Evolutionary conservation across 1,284 basidiomycete genomes (phyloP).

Genomic region (Pholiota adiposa): DNA sequence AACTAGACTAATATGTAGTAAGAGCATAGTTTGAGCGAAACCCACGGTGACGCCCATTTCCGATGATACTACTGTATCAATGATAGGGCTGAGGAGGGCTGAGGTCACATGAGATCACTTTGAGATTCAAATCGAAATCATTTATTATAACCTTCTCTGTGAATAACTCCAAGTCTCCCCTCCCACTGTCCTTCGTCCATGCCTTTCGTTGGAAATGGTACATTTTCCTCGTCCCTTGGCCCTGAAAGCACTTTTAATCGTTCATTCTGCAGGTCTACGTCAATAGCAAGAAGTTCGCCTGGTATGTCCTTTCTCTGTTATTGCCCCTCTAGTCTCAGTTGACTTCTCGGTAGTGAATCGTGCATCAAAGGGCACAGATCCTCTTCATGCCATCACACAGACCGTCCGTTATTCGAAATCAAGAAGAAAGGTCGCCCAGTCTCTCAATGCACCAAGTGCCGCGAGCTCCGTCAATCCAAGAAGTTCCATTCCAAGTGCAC

Average conservation of each 20-base stretch:
- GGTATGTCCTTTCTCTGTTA: constrained; percentile 45
- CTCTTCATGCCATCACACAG: constrained; percentile 80
- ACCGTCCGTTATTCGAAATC: constrained; percentile 82
- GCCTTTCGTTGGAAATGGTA: constrained; percentile 15
- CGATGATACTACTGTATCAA: too few relatives aligned
- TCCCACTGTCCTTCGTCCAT: constrained; percentile 1
- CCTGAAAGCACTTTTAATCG: background rate
- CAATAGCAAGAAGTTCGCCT: constrained; percentile 85
- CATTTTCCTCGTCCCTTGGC: background rate
- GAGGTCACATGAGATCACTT: constrained; percentile 22
- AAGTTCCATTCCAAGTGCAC: constrained; percentile 77
- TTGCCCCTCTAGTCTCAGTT: background rate
- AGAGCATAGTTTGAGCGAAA: constrained; percentile 13
- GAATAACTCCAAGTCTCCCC: constrained; percentile 5
- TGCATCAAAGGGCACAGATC: constrained; percentile 91
- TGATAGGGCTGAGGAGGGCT: too few relatives aligned
- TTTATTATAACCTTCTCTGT: constrained; percentile 3
- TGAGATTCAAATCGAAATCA: background rate
- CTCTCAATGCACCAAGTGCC: constrained; percentile 82
- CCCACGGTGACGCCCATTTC: constrained; percentile 22
- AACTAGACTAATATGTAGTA: background rate
- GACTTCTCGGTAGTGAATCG: constrained; percentile 61
- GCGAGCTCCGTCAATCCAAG: constrained; percentile 75
- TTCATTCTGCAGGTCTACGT: constrained; percentile 56
- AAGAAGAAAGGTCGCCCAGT: constrained; percentile 87